Base-by-base conservation (phyloP, 495 filamentous ascomycete genomes). In the Pseudomonodictys pantanalensis region DNA sequence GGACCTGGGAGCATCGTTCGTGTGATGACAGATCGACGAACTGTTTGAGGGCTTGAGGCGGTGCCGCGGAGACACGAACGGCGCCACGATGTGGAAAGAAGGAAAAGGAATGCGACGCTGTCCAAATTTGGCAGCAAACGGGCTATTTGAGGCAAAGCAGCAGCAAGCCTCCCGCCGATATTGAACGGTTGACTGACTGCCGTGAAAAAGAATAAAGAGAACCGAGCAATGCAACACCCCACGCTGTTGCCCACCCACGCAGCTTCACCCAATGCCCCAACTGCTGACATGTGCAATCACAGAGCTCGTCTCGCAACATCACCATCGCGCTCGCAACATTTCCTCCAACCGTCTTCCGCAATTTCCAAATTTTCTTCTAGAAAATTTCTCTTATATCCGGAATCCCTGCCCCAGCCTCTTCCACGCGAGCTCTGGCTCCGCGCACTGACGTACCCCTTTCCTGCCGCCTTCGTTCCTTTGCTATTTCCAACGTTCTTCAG, bases 11-110 rank as follows among this genome's bases (percentile, higher is more conserved):
- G 87, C 72, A 92, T 97, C 76, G 86, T 90, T 61, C 79, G 92
- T 62, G 86, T 88, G 49, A 95, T 97, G 91, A 90, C 89, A 23
- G 92, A 97, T 78, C 86, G 90, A 73, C 79, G 91, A 70, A 95
- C 86, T 60, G 90, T 95, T 63, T 96, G 77, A 83, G 33, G n/a
- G n/a, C n/a, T n/a, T n/a, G 35, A 52, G 42, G 33, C 22, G 20
- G 15, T 15, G 33, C 28, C 49, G 43, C 28, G 47, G 35, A 23
- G 35, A 9, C 39, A 39, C 26, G 15, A 38, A 35, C 35, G 26
- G 3, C 47, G n/a, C 39, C 23, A 45, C 17, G 22, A 7, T 18
- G 17, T 4, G 2, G 7, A 2, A 56, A 23, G 41, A 44, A 18
- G 23, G 15, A 17, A 6, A 28, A 24, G 38, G 41, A 9, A 8